Evolutionary conservation across 768 basidiomycete genomes (phyloP).

Genomic region (Boletus rubroflammeus): DNA sequence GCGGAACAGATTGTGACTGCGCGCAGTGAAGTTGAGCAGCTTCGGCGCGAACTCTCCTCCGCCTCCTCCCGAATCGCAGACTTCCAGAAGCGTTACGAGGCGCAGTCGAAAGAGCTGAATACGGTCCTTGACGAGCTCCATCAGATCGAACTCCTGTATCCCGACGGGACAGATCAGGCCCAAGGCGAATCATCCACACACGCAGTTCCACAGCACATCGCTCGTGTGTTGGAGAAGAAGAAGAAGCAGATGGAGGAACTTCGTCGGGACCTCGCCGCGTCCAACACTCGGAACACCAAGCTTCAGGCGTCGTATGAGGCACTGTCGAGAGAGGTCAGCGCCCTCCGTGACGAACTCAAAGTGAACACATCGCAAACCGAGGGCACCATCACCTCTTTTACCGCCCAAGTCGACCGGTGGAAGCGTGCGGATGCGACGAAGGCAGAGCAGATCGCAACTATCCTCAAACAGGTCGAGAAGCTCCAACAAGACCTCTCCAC

Average conservation of each 20-base stretch:
- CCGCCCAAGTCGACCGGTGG: neutral
- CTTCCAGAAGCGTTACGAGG: neutral
- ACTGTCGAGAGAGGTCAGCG: neutral
- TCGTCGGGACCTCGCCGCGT: neutral
- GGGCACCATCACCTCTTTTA: neutral
- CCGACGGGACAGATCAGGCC: neutral
- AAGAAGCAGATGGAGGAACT: conserved; percentile 1
- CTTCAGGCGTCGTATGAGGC: conserved; percentile 2
- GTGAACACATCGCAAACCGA: conserved; percentile 2
- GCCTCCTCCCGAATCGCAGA: neutral
- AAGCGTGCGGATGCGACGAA: neutral
- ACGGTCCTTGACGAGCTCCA: neutral
- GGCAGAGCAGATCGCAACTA: neutral
- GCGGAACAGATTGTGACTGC: neutral
- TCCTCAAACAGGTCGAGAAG: neutral
- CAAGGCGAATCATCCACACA: neutral
- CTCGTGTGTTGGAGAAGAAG: neutral
- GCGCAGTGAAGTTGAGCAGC: neutral
- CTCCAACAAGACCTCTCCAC: neutral
- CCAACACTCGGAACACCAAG: neutral
- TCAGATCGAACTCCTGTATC: neutral
- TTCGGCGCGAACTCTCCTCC: neutral
- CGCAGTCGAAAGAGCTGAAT: conserved; percentile 1
- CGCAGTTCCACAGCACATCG: neutral
- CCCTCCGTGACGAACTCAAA: neutral